These are phyloP conservation scores for Exophiala aquamarina DNA, from an alignment of 2,329 filamentous ascomycete species.

Conservation along the genomic window DNA sequence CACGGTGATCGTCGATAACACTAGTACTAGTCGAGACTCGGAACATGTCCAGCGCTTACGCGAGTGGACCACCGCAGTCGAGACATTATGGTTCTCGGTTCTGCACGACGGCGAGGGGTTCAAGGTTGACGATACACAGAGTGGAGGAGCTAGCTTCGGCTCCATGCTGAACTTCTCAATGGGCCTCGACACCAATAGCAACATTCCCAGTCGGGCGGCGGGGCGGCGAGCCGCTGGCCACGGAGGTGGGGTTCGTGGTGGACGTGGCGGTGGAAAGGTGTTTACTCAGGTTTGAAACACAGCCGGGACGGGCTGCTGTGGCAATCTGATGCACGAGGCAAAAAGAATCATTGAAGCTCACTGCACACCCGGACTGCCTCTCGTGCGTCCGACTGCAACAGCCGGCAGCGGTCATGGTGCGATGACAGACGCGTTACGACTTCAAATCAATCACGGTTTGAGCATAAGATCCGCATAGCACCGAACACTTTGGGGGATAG, in stretches of 20 bases:
- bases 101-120: constrained; percentile 76
- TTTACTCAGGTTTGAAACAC: constrained; percentile 1
- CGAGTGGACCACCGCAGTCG: constrained; percentile 70
- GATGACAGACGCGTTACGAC: no score
- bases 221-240: constrained; percentile 11
- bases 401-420: no score
- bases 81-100: constrained; percentile 67
- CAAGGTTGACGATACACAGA: constrained; percentile 40
- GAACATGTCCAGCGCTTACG: constrained; percentile 72
- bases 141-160: constrained; percentile 4
- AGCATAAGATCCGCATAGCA: no score
- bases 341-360: no score
- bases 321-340: no score
- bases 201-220: constrained; percentile 20
- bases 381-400: no score
- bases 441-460: no score
- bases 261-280: constrained; percentile 15
- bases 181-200: constrained; percentile 13
- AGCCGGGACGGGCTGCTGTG: neutral
- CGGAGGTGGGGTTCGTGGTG: constrained; percentile 6
- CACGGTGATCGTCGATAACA: constrained; percentile 75
- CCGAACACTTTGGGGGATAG: no score
- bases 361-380: no score
- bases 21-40: constrained; percentile 58
- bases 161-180: constrained; percentile 12